These are phyloP conservation scores for Fomitopsis palustris DNA, from an alignment of 1,284 basidiomycete genomes.

Conservation along the genomic window DNA sequence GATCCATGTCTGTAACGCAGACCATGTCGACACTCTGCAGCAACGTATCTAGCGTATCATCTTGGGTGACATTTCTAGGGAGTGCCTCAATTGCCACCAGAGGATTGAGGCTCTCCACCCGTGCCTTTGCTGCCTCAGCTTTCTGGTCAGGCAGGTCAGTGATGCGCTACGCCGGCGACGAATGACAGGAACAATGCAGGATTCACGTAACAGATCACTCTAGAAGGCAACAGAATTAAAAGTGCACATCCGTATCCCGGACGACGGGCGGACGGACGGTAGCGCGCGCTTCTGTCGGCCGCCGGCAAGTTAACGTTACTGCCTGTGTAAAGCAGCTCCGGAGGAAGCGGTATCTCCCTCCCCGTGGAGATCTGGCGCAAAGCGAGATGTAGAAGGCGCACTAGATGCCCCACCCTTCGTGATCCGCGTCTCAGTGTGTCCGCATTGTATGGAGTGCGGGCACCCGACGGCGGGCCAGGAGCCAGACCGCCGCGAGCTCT, in stretches of 20 bases:
- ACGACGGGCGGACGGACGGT: background rate
- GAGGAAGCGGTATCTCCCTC: background rate
- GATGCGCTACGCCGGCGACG: slow-evolving; percentile 26
- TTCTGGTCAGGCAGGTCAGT: slow-evolving; percentile 47
- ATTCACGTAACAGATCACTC: background rate
- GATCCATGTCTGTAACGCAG: slow-evolving; percentile 77
- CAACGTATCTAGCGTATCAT: slow-evolving; percentile 54
- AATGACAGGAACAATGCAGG: background rate
- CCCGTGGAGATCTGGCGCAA: background rate
- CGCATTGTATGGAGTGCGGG: background rate
- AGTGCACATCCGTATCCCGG: background rate
- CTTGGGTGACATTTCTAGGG: slow-evolving; percentile 41
- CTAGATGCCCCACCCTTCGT: background rate
- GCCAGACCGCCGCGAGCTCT: background rate
- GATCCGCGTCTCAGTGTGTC: background rate
- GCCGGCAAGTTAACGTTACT: background rate
- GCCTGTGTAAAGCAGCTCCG: background rate
- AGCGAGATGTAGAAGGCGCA: background rate
- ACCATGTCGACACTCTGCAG: slow-evolving; percentile 74
- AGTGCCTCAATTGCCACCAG: slow-evolving; percentile 79
- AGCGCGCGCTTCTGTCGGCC: background rate
- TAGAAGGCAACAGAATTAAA: background rate
- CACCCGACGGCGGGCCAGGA: background rate
- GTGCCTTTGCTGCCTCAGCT: slow-evolving; percentile 77
- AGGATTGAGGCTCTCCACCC: slow-evolving; percentile 89